These are phyloP conservation scores for Rhododendron mucronatum DNA, from an alignment of 148 eudicot genomes.

Conservation along the genomic window DNA sequence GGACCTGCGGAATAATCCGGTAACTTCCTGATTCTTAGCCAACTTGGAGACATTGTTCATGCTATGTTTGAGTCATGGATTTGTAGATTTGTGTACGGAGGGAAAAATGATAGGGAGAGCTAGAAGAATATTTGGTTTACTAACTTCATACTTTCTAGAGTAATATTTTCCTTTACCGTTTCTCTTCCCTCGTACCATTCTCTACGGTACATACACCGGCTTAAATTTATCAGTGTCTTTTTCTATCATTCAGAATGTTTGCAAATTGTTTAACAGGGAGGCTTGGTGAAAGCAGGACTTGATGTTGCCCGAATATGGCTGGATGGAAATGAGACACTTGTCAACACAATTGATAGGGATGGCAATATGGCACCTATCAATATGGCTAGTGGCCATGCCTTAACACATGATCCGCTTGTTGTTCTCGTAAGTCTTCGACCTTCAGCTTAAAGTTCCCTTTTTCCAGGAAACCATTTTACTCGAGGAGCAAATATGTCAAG, in stretches of 20 bases:
- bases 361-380: constrained; percentile 83
- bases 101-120: background rate
- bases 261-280: constrained; percentile 52
- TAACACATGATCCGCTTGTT: constrained; percentile 89
- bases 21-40: constrained; percentile 19
- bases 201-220: background rate
- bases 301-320: constrained; percentile 98
- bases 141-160: background rate
- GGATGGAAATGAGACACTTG: constrained; percentile 90
- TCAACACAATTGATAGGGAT: constrained; percentile 80
- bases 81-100: background rate
- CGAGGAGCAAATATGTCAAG: no score
- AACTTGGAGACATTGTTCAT: background rate
- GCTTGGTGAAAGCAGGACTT: constrained; percentile 86
- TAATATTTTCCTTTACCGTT: background rate
- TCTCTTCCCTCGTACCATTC: background rate
- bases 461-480: background rate
- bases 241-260: background rate
- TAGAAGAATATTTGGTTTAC: background rate
- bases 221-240: background rate
- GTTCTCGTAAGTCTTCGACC: constrained; percentile 60
- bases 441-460: background rate
- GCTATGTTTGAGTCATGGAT: background rate
- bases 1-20: constrained; percentile 91
- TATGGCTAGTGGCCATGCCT: constrained; percentile 79